Percentiles rank a stretch among this genome's conserved stretches.
These are phyloP conservation scores for Eucommia ulmoides DNA, from an alignment of 257 asterid species.

Conservation along the genomic window DNA sequence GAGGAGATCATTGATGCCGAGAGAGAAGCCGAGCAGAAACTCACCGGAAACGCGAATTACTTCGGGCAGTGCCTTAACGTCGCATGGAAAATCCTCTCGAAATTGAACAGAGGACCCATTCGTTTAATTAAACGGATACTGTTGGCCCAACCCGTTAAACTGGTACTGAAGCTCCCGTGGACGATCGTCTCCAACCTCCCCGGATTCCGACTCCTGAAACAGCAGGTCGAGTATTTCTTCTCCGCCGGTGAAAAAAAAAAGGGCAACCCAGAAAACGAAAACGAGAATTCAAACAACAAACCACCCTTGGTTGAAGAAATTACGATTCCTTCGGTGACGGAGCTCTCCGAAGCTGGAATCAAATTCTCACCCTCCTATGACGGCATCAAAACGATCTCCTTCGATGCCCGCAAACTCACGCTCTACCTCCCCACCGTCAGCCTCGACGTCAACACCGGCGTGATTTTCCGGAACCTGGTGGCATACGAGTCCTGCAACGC, in stretches of 20 bases:
- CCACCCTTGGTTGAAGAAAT: not conserved
- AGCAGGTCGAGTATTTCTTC: too few relatives aligned
- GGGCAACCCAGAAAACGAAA: too few relatives aligned
- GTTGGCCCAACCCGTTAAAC: slow-evolving; percentile 22
- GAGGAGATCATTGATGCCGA: slow-evolving; percentile 6
- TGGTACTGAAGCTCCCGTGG: slow-evolving; percentile 31
- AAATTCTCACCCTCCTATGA: not conserved
- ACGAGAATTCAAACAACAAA: too few relatives aligned
- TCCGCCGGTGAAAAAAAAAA: too few relatives aligned
- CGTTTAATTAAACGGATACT: slow-evolving; percentile 16
- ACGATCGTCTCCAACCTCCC: slow-evolving; percentile 23
- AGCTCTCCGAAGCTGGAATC: not conserved
- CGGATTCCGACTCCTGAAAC: too few relatives aligned
- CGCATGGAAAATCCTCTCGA: slow-evolving; percentile 18
- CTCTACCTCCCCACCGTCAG: not conserved
- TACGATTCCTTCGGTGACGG: not conserved
- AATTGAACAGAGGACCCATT: slow-evolving; percentile 13
- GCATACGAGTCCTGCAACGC: not conserved
- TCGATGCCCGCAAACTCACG: not conserved
- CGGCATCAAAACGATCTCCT: not conserved
- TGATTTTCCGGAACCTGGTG: not conserved
- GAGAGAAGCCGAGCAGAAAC: too few relatives aligned
- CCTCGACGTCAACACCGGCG: not conserved
- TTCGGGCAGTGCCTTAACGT: not conserved
- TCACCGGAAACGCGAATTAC: too few relatives aligned